Evolutionary conservation across 768 basidiomycete genomes (phyloP).

Genomic region (Mycena polygramma): DNA sequence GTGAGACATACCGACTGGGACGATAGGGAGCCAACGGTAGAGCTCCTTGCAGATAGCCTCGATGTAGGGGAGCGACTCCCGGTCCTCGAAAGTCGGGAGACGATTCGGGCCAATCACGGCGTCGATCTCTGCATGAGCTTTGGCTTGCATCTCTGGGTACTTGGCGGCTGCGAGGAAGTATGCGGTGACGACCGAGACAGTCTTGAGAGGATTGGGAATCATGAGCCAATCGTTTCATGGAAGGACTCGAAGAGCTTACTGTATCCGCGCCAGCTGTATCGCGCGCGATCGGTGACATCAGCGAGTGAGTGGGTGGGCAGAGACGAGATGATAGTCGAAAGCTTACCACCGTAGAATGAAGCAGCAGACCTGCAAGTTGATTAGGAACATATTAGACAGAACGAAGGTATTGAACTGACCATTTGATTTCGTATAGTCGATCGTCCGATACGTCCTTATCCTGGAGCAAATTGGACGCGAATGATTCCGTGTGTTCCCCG

Average conservation of each 20-base stretch:
- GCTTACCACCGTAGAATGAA: slow-evolving; percentile 57
- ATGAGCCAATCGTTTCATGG: background rate
- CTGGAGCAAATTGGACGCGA: slow-evolving; percentile 50
- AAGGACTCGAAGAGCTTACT: slow-evolving; percentile 34
- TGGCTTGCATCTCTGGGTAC: slow-evolving; percentile 53
- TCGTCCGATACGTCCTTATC: slow-evolving; percentile 46
- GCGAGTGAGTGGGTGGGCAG: background rate
- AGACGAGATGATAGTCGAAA: background rate
- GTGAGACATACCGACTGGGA: slow-evolving; percentile 15
- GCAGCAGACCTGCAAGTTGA: slow-evolving; percentile 42
- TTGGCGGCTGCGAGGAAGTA: slow-evolving; percentile 57
- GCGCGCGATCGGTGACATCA: too few relatives aligned
- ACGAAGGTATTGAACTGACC: slow-evolving; percentile 40
- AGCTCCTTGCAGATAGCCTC: slow-evolving; percentile 56
- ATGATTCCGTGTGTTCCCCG: slow-evolving; percentile 47
- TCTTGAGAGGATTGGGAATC: slow-evolving; percentile 41
- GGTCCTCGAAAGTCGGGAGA: slow-evolving; percentile 55
- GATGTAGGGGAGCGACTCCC: slow-evolving; percentile 55
- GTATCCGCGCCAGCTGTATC: slow-evolving; percentile 56
- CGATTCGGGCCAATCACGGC: slow-evolving; percentile 55
- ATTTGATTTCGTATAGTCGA: slow-evolving; percentile 56
- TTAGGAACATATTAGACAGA: background rate
- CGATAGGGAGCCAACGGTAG: slow-evolving; percentile 46
- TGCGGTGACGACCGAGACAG: slow-evolving; percentile 52
- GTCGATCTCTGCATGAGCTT: slow-evolving; percentile 61